Percentiles rank a stretch among this genome's conserved stretches.
These are phyloP conservation scores for Pugionium dolabratum DNA, from an alignment of 345 rosid species.

Conservation along the genomic window DNA sequence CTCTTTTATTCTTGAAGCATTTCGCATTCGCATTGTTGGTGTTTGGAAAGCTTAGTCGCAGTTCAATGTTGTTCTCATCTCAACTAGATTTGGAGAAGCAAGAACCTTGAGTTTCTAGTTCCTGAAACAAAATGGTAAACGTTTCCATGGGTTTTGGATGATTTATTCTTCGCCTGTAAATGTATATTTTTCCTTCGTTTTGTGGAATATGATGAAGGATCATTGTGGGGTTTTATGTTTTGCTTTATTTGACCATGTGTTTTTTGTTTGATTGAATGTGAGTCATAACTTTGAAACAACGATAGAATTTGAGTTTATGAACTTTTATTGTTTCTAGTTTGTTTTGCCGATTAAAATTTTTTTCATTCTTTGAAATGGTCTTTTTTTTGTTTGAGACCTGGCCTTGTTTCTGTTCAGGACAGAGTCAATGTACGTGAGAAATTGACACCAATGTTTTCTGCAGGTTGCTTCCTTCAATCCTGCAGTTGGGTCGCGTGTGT, in stretches of 20 bases:
- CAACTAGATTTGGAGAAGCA: conserved; percentile 23
- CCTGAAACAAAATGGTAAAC: background rate
- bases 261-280: background rate
- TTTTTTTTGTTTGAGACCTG: too few species aligned
- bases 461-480: conserved; percentile 64
- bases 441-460: conserved; percentile 16
- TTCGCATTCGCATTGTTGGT: conserved; percentile 30
- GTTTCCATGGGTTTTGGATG: background rate
- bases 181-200: background rate
- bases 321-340: too few species aligned
- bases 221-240: background rate
- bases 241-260: background rate
- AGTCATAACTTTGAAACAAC: background rate
- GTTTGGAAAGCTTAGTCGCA: conserved; percentile 14
- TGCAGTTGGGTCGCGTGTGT: conserved; percentile 76
- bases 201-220: background rate
- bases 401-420: too few species aligned
- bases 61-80: conserved; percentile 37
- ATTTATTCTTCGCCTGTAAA: too few species aligned
- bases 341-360: background rate
- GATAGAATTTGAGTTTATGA: too few species aligned
- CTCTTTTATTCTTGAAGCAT: conserved; percentile 19
- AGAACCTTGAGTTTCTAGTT: background rate
- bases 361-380: background rate
- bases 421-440: too few species aligned